These are phyloP conservation scores for Cyberlindnera subsufficiens DNA, from an alignment of 805 yeast species.

Conservation along the genomic window DNA sequence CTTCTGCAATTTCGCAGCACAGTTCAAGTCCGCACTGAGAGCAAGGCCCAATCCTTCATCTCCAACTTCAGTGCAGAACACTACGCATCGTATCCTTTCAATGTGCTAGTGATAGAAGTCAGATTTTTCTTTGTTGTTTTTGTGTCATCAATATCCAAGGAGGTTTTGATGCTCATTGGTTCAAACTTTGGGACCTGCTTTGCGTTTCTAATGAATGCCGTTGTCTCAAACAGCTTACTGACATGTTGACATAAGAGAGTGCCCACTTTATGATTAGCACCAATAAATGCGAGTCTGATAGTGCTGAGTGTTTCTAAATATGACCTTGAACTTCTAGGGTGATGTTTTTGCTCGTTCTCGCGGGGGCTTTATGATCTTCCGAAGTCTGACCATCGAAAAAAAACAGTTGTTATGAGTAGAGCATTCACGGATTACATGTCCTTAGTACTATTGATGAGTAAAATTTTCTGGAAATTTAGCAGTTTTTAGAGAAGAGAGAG, in stretches of 20 bases:
- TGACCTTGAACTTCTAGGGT: no score
- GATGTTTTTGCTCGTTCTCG: no score
- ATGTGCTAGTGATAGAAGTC: constrained; percentile 27
- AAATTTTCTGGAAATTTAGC: no score
- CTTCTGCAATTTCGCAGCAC: constrained; percentile 54
- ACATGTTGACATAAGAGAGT: constrained; percentile 33
- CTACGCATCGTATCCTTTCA: constrained; percentile 50
- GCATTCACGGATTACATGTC: no score
- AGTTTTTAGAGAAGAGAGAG: no score
- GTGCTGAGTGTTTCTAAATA: no score
- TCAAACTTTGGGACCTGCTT: constrained; percentile 39
- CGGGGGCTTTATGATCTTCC: no score
- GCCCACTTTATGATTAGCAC: constrained; percentile 63
- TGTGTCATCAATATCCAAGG: constrained; percentile 34
- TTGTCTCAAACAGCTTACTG: constrained; percentile 29
- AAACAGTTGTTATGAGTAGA: no score
- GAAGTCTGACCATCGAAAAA: no score
- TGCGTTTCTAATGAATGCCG: constrained; percentile 38
- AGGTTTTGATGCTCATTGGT: constrained; percentile 29
- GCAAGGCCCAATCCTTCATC: constrained; percentile 43
- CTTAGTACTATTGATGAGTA: no score
- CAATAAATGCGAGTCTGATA: constrained; percentile 41
- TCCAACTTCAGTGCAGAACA: constrained; percentile 59
- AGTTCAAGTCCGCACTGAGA: constrained; percentile 55
- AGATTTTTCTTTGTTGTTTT: constrained; percentile 30